These are phyloP conservation scores for Cryptomeria japonica DNA, from an alignment of 75 land plant species.

Conservation along the genomic window DNA sequence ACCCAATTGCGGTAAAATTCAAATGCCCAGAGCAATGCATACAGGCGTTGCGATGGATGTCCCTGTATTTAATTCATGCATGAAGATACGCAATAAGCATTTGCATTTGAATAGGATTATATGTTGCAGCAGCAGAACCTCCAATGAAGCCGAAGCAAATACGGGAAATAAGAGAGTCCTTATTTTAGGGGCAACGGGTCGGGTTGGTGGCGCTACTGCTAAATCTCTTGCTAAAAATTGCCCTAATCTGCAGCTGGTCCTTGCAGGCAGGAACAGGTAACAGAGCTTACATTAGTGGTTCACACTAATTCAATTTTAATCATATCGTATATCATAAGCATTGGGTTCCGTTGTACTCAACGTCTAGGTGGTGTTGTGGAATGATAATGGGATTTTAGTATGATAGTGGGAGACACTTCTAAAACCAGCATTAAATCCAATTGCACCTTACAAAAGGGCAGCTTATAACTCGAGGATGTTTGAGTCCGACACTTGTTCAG, in stretches of 20 bases:
- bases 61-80: not conserved
- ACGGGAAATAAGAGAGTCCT: constrained; percentile 38
- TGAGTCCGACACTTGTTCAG: not conserved
- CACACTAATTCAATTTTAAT: not conserved
- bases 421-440: too few relatives aligned
- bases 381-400: too few relatives aligned
- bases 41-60: not conserved
- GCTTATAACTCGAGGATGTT: too few relatives aligned
- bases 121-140: not conserved
- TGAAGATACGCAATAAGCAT: not conserved
- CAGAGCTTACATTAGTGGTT: not conserved
- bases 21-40: not conserved
- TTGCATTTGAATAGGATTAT: not conserved
- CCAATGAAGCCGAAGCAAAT: not conserved
- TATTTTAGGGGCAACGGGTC: constrained; percentile 84
- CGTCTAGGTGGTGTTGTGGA: too few relatives aligned
- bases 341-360: too few relatives aligned
- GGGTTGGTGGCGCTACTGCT: constrained; percentile 91
- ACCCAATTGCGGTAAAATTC: not conserved
- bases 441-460: too few relatives aligned
- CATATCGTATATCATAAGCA: too few relatives aligned
- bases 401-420: too few relatives aligned
- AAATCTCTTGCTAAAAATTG: constrained; percentile 61
- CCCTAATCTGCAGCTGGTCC: constrained; percentile 58
- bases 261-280: constrained; percentile 88